Conservation (phyloP, 1,139 yeast species). For the Taphrina confusa region DNA sequence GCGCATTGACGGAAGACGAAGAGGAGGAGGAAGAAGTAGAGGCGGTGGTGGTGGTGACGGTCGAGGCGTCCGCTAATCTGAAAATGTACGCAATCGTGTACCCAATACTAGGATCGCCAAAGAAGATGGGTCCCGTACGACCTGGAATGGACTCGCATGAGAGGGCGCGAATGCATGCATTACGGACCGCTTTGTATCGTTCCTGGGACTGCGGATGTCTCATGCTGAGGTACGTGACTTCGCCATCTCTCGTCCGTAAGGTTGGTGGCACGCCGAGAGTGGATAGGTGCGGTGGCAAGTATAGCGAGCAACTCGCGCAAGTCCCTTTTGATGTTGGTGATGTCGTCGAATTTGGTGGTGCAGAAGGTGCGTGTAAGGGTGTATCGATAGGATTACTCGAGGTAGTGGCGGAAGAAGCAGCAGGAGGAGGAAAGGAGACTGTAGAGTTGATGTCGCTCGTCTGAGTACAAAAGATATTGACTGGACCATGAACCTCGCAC, state of each 20-base stretch:
- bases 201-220: conserved; percentile 64
- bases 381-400: conserved; percentile 34
- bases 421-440: conserved; percentile 41
- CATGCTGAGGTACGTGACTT: conserved; percentile 1
- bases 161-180: conserved; percentile 52
- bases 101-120: conserved; percentile 70
- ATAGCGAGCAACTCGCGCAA: conserved; percentile 43
- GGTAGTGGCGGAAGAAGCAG: too few relatives aligned
- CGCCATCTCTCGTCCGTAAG: conserved; percentile 14
- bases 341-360: conserved; percentile 42
- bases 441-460: conserved; percentile 41
- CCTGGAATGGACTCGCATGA: conserved; percentile 65
- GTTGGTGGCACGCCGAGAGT: conserved; percentile 44
- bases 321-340: conserved; percentile 38
- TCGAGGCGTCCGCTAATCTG: conserved; percentile 66
- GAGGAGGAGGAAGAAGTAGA: too few relatives aligned
- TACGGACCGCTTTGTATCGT: conserved; percentile 58
- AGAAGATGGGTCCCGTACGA: conserved; percentile 65
- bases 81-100: conserved; percentile 67
- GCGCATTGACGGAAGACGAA: conserved; percentile 55
- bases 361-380: conserved; percentile 42
- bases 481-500: conserved; percentile 85
- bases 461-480: conserved; percentile 73
- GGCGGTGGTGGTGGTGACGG: conserved; percentile 74
- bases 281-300: conserved; percentile 43